A percentile compares a stretch with the other conserved stretches of the same genome.
These are phyloP conservation scores for Jaltomata sinuosa DNA, from an alignment of 257 asterid genomes.

Conservation along the genomic window DNA sequence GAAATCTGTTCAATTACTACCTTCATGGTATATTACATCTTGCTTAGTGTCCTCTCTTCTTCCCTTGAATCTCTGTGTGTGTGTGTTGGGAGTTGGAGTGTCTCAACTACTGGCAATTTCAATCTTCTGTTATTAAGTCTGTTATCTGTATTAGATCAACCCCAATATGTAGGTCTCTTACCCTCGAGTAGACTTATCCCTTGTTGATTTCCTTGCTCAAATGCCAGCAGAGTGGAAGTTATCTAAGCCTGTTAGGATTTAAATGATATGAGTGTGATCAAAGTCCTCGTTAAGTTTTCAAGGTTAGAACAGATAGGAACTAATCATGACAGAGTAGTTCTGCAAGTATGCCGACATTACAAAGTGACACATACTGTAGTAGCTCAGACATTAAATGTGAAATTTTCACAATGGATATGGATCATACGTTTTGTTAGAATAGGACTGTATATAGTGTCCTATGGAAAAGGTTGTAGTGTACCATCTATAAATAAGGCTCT, in stretches of 20 bases:
- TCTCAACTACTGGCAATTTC: not conserved
- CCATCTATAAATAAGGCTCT: too few relatives aligned
- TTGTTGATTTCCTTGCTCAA: not conserved
- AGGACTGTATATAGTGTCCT: not conserved
- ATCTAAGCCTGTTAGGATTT: not conserved
- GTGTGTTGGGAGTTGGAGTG: not conserved
- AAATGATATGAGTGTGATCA: not conserved
- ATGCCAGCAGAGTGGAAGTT: not conserved
- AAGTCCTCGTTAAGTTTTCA: not conserved
- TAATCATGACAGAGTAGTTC: not conserved
- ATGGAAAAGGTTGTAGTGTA: too few relatives aligned
- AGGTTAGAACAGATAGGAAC: not conserved
- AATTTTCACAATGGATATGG: not conserved
- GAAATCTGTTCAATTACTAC: not conserved
- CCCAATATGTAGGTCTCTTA: not conserved
- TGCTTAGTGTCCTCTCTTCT: not conserved
- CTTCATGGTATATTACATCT: not conserved
- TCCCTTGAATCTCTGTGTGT: not conserved
- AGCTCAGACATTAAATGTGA: not conserved
- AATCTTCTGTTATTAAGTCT: not conserved
- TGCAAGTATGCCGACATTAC: not conserved
- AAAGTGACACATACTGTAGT: not conserved
- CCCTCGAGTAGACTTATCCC: not conserved
- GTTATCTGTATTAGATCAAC: not conserved
- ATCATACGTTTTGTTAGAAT: not conserved